Evolutionary conservation across 441 rosid genomes (phyloP).

Genomic region (Pelargonium myrrhifolium): DNA sequence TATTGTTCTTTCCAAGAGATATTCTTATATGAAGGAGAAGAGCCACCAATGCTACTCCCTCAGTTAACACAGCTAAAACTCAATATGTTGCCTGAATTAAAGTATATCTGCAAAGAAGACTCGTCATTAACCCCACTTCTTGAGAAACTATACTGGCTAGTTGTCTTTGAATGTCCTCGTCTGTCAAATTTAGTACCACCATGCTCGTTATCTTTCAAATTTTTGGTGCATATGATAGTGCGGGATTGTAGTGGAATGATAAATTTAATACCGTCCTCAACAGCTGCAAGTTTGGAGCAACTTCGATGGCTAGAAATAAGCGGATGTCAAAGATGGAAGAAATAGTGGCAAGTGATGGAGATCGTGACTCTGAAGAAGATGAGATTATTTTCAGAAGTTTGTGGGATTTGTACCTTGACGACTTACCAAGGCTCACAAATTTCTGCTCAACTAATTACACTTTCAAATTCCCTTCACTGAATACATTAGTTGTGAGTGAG

Average conservation of each 20-base stretch:
- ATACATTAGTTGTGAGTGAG: neutral
- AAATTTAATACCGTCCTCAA: slow-evolving; percentile 17
- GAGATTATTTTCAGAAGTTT: slow-evolving; percentile 22
- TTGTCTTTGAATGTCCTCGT: slow-evolving; percentile 9
- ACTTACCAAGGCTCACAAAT: slow-evolving; percentile 20
- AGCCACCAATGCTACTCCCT: neutral
- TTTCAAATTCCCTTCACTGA: slow-evolving; percentile 19
- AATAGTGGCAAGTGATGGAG: slow-evolving; percentile 11
- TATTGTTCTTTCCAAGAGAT: no score
- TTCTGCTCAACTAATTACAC: slow-evolving; percentile 14
- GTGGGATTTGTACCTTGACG: slow-evolving; percentile 9
- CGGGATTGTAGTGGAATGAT: slow-evolving; percentile 19
- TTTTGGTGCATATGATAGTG: slow-evolving; percentile 18
- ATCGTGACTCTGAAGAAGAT: neutral
- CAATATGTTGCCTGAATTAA: slow-evolving; percentile 9
- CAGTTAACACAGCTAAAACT: slow-evolving; percentile 11
- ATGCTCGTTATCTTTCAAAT: slow-evolving; percentile 5
- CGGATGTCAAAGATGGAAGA: slow-evolving; percentile 18
- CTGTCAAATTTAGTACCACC: slow-evolving; percentile 21
- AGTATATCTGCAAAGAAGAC: slow-evolving; percentile 16
- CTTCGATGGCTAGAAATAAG: slow-evolving; percentile 17
- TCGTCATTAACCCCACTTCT: slow-evolving; percentile 6
- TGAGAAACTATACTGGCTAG: slow-evolving; percentile 12
- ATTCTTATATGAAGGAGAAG: no score
- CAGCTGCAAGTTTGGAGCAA: slow-evolving; percentile 24